A percentile compares a stretch with the other conserved stretches of the same genome.
These are phyloP conservation scores for Coniochaeta sp. DNA, from an alignment of 2,329 filamentous ascomycete genomes.

Conservation along the genomic window DNA sequence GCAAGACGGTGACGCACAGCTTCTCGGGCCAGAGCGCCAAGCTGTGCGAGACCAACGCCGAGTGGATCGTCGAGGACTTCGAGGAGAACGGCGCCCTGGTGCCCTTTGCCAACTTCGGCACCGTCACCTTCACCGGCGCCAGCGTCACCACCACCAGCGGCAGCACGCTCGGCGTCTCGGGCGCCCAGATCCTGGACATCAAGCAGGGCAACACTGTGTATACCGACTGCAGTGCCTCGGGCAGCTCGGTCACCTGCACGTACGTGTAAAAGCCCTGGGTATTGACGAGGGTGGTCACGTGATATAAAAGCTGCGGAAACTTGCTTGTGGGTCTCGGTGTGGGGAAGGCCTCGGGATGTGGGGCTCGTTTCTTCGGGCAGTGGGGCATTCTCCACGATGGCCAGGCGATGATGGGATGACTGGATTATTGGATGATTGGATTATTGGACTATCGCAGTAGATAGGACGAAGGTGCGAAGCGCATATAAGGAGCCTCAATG, in stretches of 20 bases:
- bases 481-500: too few species aligned
- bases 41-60: conserved; percentile 49
- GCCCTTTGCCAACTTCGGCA: conserved; percentile 37
- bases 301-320: too few species aligned
- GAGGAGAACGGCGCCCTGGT: conserved; percentile 28
- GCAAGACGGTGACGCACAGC: conserved; percentile 40
- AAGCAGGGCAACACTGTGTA: conserved; percentile 10
- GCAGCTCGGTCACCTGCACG: conserved; percentile 12
- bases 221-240: conserved; percentile 13
- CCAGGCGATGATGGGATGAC: too few species aligned
- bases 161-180: conserved; percentile 22
- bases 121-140: conserved; percentile 33
- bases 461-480: too few species aligned
- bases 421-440: too few species aligned
- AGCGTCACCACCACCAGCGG: conserved; percentile 21
- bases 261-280: conserved; percentile 33
- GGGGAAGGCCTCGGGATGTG: too few species aligned
- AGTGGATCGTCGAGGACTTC: conserved; percentile 57
- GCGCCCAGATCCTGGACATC: conserved; percentile 32
- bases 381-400: too few species aligned
- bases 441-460: too few species aligned
- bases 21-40: conserved; percentile 33
- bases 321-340: too few species aligned
- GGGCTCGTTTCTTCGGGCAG: too few species aligned
- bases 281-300: background rate